These are phyloP conservation scores for Aspergillus sp. DNA, from an alignment of 2,329 filamentous ascomycete species.

Conservation along the genomic window DNA sequence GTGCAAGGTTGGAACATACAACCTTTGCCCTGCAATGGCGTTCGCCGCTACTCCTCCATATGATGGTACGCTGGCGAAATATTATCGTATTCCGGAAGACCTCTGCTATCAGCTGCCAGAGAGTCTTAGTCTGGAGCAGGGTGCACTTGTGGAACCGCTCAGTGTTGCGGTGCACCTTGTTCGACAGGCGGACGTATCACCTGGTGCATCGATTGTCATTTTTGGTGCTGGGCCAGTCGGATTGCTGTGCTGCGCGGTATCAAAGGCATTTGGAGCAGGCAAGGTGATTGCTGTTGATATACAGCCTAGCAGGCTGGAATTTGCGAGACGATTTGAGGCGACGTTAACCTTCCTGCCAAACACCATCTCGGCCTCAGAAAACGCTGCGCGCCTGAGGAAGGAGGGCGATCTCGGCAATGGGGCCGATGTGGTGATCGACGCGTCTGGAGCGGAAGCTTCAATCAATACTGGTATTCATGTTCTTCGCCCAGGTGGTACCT, in stretches of 20 bases:
- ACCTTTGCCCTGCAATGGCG: conserved; percentile 78
- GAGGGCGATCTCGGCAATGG: conserved; percentile 59
- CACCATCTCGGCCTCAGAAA: conserved; percentile 61
- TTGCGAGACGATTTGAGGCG: conserved; percentile 64
- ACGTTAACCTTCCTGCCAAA: conserved; percentile 53
- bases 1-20: conserved; percentile 79
- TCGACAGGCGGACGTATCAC: conserved; percentile 64
- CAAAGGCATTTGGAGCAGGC: conserved; percentile 71
- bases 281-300: conserved; percentile 86
- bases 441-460: conserved; percentile 69
- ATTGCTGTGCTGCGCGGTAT: conserved; percentile 78
- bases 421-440: conserved; percentile 74
- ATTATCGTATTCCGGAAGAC: conserved; percentile 75
- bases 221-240: conserved; percentile 86
- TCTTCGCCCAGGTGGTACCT: conserved; percentile 65
- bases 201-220: conserved; percentile 71
- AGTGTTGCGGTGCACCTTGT: conserved; percentile 80
- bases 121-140: conserved; percentile 71
- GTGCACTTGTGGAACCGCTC: conserved; percentile 82
- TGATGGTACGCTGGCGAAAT: conserved; percentile 81
- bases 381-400: conserved; percentile 63
- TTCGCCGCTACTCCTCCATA: conserved; percentile 90
- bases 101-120: conserved; percentile 89
- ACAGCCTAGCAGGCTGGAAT: conserved; percentile 68
- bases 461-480: conserved; percentile 69